Conservation (phyloP, 2,329 filamentous ascomycete genomes). For the Peltaster fructicola region DNA sequence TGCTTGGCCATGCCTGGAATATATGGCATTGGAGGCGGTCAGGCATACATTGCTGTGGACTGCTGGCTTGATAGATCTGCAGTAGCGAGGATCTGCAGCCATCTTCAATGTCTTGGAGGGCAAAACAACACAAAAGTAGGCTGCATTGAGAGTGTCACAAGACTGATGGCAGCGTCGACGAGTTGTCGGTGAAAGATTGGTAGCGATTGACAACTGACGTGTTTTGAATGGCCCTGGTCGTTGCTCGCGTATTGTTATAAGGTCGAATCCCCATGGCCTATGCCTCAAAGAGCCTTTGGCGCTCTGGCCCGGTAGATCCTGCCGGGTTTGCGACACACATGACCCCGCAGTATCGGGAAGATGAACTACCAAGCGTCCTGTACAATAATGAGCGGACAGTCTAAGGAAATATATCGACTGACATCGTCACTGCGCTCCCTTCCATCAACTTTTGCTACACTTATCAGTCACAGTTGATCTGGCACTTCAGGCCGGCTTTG, state of each 20-base stretch:
- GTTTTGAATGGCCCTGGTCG: not conserved
- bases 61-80: not conserved
- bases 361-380: not conserved
- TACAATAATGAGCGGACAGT: not conserved
- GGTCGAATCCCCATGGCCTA: not conserved
- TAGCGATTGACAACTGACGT: constrained; percentile 1
- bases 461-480: too few species aligned
- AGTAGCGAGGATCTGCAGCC: not conserved
- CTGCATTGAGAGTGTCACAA: not conserved
- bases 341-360: not conserved
- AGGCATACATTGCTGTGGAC: too few species aligned
- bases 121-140: not conserved
- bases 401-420: not conserved
- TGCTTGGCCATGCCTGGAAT: too few species aligned
- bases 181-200: not conserved
- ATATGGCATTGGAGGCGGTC: too few species aligned
- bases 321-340: not conserved
- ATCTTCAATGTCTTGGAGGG: not conserved
- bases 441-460: constrained; percentile 4
- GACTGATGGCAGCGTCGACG: constrained; percentile 1
- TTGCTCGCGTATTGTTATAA: constrained; percentile 1
- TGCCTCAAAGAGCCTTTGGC: too few species aligned
- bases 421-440: constrained; percentile 2
- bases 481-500: too few species aligned
- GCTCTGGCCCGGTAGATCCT: too few species aligned